Percentiles rank a stretch among this genome's conserved stretches.
Evolutionary conservation across 139 green algal genomes (phyloP).

Genomic region (Axilococcus clingmanii): DNA sequence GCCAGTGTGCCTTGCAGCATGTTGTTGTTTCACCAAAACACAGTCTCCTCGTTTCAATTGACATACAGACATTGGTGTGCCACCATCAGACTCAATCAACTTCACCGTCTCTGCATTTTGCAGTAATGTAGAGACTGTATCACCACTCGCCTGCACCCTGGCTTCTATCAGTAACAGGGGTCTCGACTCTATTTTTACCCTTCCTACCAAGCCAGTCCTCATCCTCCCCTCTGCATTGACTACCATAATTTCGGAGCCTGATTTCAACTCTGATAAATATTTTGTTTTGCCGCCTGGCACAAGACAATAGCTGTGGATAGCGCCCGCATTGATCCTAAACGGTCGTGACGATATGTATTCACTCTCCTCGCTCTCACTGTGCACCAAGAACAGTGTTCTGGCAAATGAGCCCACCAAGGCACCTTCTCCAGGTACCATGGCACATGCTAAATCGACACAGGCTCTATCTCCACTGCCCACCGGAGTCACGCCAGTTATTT

Average conservation of each 20-base stretch:
- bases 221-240: constrained; percentile 39
- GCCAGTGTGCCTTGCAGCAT: constrained; percentile 66
- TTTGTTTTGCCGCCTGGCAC: constrained; percentile 48
- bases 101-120: constrained; percentile 92
- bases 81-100: constrained; percentile 50
- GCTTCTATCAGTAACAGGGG: constrained; percentile 71
- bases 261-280: constrained; percentile 76
- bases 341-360: constrained; percentile 75
- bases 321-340: constrained; percentile 90
- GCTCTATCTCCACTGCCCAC: constrained; percentile 76
- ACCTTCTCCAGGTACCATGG: constrained; percentile 71
- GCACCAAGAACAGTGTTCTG: constrained; percentile 76
- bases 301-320: constrained; percentile 71
- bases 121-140: constrained; percentile 50
- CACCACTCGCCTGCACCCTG: constrained; percentile 30
- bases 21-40: constrained; percentile 47
- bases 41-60: constrained; percentile 46
- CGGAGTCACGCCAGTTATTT: constrained; percentile 39
- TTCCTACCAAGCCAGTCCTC: constrained; percentile 54
- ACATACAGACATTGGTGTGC: constrained; percentile 55
- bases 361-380: constrained; percentile 59
- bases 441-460: constrained; percentile 50
- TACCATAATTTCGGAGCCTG: constrained; percentile 53
- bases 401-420: constrained; percentile 85
- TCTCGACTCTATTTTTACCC: constrained; percentile 63